These are phyloP conservation scores for Conticribra weissflogii DNA, from an alignment of 108 stramenopile genomes.

Conservation along the genomic window DNA sequence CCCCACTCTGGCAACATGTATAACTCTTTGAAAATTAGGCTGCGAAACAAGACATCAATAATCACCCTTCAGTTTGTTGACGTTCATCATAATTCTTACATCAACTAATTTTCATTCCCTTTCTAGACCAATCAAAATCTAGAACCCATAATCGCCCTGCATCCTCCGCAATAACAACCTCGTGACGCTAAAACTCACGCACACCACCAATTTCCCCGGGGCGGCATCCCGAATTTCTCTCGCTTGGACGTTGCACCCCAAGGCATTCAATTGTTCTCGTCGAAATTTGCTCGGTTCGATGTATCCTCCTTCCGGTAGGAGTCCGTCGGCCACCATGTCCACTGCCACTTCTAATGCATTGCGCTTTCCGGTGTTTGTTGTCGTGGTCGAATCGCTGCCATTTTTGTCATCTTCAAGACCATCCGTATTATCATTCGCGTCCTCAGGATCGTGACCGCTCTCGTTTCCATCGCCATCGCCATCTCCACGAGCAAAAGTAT, in stretches of 20 bases:
- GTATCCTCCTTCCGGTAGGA: conserved; percentile 61
- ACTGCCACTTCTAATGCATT: conserved; percentile 67
- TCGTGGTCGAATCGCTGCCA: no score
- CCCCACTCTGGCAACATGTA: no score
- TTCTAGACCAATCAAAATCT: no score
- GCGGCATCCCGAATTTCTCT: conserved; percentile 84
- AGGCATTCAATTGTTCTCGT: conserved; percentile 63
- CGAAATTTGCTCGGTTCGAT: conserved; percentile 48
- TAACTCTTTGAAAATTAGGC: no score
- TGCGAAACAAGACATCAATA: no score
- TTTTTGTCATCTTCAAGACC: background rate
- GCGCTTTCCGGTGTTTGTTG: background rate
- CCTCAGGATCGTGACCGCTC: no score
- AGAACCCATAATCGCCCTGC: conserved; percentile 71
- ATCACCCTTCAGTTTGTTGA: no score
- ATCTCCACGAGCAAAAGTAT: conserved; percentile 76
- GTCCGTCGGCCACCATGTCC: conserved; percentile 65
- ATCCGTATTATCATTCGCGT: background rate
- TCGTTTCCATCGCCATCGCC: conserved; percentile 2
- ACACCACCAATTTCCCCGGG: conserved; percentile 84
- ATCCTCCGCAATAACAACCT: conserved; percentile 65
- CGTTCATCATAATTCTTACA: no score
- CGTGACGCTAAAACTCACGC: conserved; percentile 82
- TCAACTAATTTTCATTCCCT: no score
- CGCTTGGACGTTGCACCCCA: conserved; percentile 66